Evolutionary conservation across 805 yeast genomes (phyloP).

Genomic region (Candida chilensis): DNA sequence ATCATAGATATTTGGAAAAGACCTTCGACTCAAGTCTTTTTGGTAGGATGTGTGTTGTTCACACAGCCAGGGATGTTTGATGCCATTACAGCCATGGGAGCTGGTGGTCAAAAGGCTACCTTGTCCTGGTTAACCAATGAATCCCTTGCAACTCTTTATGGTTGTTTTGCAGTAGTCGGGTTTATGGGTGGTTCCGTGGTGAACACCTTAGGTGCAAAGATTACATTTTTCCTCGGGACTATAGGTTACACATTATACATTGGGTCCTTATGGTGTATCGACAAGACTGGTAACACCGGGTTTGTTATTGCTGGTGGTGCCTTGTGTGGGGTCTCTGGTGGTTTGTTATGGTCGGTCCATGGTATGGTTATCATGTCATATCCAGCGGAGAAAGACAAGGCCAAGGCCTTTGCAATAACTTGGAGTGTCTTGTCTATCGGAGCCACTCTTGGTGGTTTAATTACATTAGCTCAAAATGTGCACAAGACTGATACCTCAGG

Average conservation of each 20-base stretch:
- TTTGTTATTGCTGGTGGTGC: slow-evolving; percentile 7
- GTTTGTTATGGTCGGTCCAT: slow-evolving; percentile 7
- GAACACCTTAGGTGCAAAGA: too few species aligned
- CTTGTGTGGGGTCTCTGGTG: slow-evolving; percentile 5
- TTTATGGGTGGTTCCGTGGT: slow-evolving; percentile 6
- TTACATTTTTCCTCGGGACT: slow-evolving; percentile 6
- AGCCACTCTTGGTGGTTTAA: slow-evolving; percentile 7
- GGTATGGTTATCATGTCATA: slow-evolving; percentile 7
- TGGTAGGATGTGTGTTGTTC: too few species aligned
- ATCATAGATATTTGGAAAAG: too few species aligned
- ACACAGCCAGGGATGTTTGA: too few species aligned
- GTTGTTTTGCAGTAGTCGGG: too few species aligned
- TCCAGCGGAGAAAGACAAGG: slow-evolving; percentile 7
- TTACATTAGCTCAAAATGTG: slow-evolving; percentile 4
- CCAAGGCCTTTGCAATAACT: slow-evolving; percentile 6
- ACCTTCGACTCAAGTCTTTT: too few species aligned
- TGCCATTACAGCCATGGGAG: too few species aligned
- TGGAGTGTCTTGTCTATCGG: slow-evolving; percentile 7
- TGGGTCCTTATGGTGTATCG: slow-evolving; percentile 8
- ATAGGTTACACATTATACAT: slow-evolving; percentile 8
- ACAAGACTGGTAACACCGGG: slow-evolving; percentile 5
- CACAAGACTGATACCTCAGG: slow-evolving; percentile 3
- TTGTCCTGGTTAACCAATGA: too few species aligned
- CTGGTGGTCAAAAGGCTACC: too few species aligned
- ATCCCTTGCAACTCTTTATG: too few species aligned